A percentile compares a stretch with the other conserved stretches of the same genome.
phyloP scores from a whole-genome alignment of 208 protist genomes.

The Wallacemonas sp. region DNA sequence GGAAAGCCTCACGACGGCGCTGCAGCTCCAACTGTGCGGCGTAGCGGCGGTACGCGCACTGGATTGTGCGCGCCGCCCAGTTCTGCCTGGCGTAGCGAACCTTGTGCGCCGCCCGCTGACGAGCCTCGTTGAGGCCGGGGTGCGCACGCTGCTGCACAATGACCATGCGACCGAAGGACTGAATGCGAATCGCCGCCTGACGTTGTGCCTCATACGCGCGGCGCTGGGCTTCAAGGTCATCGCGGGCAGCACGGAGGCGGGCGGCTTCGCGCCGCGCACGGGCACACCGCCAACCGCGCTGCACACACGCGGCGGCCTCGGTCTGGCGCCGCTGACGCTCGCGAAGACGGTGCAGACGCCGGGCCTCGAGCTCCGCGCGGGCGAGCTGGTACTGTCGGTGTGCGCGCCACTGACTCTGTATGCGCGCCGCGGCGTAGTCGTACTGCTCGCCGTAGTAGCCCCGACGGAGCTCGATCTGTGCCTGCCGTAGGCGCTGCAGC shows the following conservation, averaged over 20 bases:
- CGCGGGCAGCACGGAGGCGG: conserved; percentile 18
- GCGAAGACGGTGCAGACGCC: conserved; percentile 6
- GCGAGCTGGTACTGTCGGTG: conserved; percentile 20
- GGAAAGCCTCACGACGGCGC: not conserved
- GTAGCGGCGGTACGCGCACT: conserved; percentile 59
- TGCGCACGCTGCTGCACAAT: conserved; percentile 30
- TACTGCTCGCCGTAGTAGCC: conserved; percentile 10
- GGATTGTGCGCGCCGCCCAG: conserved; percentile 48
- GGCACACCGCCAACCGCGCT: conserved; percentile 33
- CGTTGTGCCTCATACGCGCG: conserved; percentile 41
- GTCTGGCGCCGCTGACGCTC: conserved; percentile 12
- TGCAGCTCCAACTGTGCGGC: conserved; percentile 29
- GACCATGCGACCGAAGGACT: conserved; percentile 72
- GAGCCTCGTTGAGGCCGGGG: conserved; percentile 40
- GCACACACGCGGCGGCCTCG: conserved; percentile 28
- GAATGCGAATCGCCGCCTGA: conserved; percentile 60
- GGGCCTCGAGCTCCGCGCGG: conserved; percentile 15
- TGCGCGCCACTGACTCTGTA: conserved; percentile 68
- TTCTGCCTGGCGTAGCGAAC: conserved; percentile 31
- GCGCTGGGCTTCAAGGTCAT: conserved; percentile 36
- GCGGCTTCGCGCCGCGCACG: conserved; percentile 16
- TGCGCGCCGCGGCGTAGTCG: conserved; percentile 43
- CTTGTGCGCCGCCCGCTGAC: conserved; percentile 46
- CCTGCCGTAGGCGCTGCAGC: conserved; percentile 7
- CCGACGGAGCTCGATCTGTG: not conserved